phyloP scores from a whole-genome alignment of 352 stramenopile species.

The Hyaloperonospora brassicae region DNA sequence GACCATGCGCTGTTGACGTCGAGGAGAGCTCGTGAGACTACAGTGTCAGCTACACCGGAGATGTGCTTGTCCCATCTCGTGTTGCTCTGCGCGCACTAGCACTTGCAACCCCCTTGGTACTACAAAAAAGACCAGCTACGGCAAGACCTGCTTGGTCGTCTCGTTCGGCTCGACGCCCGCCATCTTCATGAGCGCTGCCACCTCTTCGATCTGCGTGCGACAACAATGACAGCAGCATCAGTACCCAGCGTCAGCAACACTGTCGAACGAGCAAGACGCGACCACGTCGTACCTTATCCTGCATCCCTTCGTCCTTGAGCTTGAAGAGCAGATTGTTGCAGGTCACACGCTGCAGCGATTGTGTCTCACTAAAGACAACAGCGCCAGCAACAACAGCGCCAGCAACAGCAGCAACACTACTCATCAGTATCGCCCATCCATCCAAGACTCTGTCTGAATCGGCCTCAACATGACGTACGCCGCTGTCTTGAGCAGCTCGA shows the following conservation, averaged over 20 bases:
- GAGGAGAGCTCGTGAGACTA: no score
- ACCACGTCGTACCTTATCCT: slow-evolving; percentile 39
- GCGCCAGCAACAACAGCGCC: slow-evolving; percentile 5
- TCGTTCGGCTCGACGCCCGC: slow-evolving; percentile 72
- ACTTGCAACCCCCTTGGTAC: slow-evolving; percentile 3
- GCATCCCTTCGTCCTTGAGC: slow-evolving; percentile 72
- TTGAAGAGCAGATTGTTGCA: slow-evolving; percentile 85
- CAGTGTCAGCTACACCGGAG: no score
- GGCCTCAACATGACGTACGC: slow-evolving; percentile 37
- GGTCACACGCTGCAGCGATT: slow-evolving; percentile 77
- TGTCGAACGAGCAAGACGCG: background rate
- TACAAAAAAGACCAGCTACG: slow-evolving; percentile 29
- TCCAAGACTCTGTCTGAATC: no score
- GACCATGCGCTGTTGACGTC: no score
- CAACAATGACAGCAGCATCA: slow-evolving; percentile 3
- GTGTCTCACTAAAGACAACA: slow-evolving; percentile 33
- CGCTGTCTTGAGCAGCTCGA: slow-evolving; percentile 63
- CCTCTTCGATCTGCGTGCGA: slow-evolving; percentile 49
- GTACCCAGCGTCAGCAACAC: background rate
- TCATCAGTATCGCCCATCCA: no score
- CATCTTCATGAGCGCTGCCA: slow-evolving; percentile 69
- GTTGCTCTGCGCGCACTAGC: slow-evolving; percentile 19
- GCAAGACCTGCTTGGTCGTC: slow-evolving; percentile 77
- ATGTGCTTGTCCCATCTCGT: no score
- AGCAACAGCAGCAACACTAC: background rate